Evolutionary conservation across 2,329 filamentous ascomycete genomes (phyloP).

Genomic region (Metarhizium sp.): DNA sequence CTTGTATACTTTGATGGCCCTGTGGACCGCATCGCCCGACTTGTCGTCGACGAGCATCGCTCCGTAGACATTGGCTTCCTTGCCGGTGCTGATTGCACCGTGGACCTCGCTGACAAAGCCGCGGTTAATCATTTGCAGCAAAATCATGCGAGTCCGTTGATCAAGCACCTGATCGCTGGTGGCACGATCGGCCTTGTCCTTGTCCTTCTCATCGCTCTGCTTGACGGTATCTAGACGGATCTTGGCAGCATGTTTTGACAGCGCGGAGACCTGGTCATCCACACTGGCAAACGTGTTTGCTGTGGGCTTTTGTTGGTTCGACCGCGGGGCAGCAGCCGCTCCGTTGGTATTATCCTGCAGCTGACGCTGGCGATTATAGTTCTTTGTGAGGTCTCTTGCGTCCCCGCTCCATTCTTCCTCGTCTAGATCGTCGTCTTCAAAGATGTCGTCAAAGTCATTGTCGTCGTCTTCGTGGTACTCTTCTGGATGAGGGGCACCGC

Average conservation of each 20-base stretch:
- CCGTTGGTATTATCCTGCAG: slow-evolving; percentile 35
- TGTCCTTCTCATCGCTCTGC: slow-evolving; percentile 44
- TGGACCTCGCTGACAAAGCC: slow-evolving; percentile 85
- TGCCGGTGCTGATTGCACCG: slow-evolving; percentile 90
- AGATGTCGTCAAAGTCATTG: slow-evolving; percentile 31
- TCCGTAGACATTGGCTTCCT: slow-evolving; percentile 97
- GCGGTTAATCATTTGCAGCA: slow-evolving; percentile 92
- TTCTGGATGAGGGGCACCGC: slow-evolving; percentile 13
- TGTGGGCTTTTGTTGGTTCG: slow-evolving; percentile 68
- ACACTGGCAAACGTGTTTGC: slow-evolving; percentile 72
- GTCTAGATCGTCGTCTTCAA: slow-evolving; percentile 48
- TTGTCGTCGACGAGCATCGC: slow-evolving; percentile 57
- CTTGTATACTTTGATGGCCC: slow-evolving; percentile 98
- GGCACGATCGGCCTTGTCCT: slow-evolving; percentile 86
- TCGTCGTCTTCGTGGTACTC: slow-evolving; percentile 25
- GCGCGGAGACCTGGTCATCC: slow-evolving; percentile 79
- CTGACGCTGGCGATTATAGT: slow-evolving; percentile 76
- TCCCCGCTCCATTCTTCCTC: slow-evolving; percentile 53
- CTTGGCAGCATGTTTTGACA: slow-evolving; percentile 78
- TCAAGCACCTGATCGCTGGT: slow-evolving; percentile 94
- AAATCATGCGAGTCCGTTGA: slow-evolving; percentile 86
- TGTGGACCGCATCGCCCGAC: slow-evolving; percentile 51
- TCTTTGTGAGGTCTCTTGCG: slow-evolving; percentile 67
- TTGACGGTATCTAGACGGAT: slow-evolving; percentile 66
- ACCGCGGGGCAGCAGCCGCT: slow-evolving; percentile 49